Conservation (phyloP, 2,329 filamentous ascomycete species). For the Pochonia chlamydosporia region DNA sequence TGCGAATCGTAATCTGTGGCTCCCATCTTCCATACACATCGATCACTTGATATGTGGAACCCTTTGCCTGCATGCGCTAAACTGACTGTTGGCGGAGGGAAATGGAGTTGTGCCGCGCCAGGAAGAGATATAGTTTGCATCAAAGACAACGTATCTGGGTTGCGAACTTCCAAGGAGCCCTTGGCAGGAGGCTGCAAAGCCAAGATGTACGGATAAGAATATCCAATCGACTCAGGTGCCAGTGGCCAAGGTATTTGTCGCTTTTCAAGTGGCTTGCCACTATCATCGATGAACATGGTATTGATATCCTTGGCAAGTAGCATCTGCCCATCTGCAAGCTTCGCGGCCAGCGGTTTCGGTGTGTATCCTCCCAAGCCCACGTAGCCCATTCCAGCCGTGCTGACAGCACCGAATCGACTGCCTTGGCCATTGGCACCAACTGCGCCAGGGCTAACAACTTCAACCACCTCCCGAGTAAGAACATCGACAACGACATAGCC, state of each 20-base stretch:
- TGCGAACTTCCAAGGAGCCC: conserved; percentile 82
- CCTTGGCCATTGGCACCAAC: conserved; percentile 59
- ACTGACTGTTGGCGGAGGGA: conserved; percentile 87
- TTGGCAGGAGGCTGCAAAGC: conserved; percentile 79
- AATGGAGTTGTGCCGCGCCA: conserved; percentile 78
- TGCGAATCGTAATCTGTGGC: conserved; percentile 88
- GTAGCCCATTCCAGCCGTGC: conserved; percentile 87
- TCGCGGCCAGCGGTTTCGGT: conserved; percentile 81
- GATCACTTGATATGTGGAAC: conserved; percentile 87
- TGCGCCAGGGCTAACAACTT: conserved; percentile 72
- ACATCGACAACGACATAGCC: conserved; percentile 89
- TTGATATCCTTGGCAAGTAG: conserved; percentile 97
- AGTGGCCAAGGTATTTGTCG: conserved; percentile 87
- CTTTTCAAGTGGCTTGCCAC: conserved; percentile 76
- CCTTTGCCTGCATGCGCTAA: conserved; percentile 95
- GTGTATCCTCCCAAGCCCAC: conserved; percentile 91
- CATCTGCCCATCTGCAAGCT: conserved; percentile 75
- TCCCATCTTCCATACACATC: conserved; percentile 93
- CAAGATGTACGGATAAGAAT: conserved; percentile 93
- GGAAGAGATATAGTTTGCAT: conserved; percentile 80
- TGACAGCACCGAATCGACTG: conserved; percentile 75
- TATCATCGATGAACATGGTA: conserved; percentile 80
- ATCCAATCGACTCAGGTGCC: conserved; percentile 86
- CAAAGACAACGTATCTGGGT: conserved; percentile 84
- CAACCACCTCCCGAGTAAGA: conserved; percentile 63